Evolutionary conservation across 2,329 filamentous ascomycete genomes (phyloP).

Genomic region (Colletotrichum lini): DNA sequence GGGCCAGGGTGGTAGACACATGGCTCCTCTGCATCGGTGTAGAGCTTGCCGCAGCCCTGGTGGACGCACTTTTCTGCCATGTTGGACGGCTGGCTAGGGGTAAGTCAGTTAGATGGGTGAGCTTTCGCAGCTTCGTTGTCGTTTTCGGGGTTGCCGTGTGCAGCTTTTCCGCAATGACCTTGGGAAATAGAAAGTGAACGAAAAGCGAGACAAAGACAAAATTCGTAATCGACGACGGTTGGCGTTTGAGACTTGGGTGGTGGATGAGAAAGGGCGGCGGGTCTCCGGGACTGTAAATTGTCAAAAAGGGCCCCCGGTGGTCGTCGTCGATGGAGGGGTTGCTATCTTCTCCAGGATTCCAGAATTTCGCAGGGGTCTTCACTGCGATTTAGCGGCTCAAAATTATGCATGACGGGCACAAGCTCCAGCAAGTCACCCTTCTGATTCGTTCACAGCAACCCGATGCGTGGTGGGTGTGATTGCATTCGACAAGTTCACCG

Average conservation of each 20-base stretch:
- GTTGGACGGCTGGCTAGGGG: constrained; percentile 24
- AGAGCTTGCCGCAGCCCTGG: constrained; percentile 93
- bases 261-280: constrained; percentile 9
- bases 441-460: constrained; percentile 14
- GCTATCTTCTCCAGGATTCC: constrained; percentile 44
- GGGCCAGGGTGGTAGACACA: constrained; percentile 95
- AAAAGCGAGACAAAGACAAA: constrained; percentile 6
- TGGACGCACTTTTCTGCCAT: constrained; percentile 94
- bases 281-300: constrained; percentile 29
- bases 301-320: constrained; percentile 28
- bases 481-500: constrained; percentile 17
- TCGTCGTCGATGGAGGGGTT: constrained; percentile 42
- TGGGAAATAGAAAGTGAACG: not conserved
- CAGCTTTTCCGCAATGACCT: constrained; percentile 3
- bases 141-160: constrained; percentile 24
- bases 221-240: constrained; percentile 17
- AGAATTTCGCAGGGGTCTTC: constrained; percentile 42
- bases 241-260: constrained; percentile 25
- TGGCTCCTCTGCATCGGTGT: constrained; percentile 83
- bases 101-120: constrained; percentile 16
- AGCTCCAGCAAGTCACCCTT: constrained; percentile 6
- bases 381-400: constrained; percentile 35
- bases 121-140: constrained; percentile 28
- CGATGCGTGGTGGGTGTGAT: not conserved
- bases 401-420: constrained; percentile 36